A percentile compares a stretch with the other conserved stretches of the same genome.
Conservation (phyloP, 2,329 filamentous ascomycete species). For the Gaeumannomyces sp. region DNA sequence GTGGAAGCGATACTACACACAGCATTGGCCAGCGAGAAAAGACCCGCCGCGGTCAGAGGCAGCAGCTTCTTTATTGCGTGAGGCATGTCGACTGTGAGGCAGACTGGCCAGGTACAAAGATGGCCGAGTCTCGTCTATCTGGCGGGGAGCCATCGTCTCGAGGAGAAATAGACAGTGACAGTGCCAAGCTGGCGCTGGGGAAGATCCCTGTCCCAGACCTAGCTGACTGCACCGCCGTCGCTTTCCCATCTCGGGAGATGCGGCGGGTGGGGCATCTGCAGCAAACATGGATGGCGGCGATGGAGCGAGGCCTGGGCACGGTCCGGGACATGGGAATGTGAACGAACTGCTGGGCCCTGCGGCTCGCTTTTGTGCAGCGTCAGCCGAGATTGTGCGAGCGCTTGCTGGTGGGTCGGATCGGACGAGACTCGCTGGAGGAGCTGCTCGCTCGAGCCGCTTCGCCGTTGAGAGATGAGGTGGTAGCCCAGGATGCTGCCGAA, state of each 20-base stretch:
- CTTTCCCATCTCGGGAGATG: not conserved
- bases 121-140: too few species aligned
- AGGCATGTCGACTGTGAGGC: not conserved
- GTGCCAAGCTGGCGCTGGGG: not conserved
- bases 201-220: not conserved
- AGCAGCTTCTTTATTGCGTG: not conserved
- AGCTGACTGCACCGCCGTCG: not conserved
- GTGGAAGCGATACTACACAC: not conserved
- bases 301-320: not conserved
- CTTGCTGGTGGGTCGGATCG: too few species aligned
- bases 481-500: too few species aligned
- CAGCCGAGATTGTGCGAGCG: too few species aligned
- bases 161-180: not conserved
- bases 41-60: not conserved
- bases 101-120: too few species aligned
- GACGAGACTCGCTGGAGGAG: too few species aligned
- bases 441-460: too few species aligned
- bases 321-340: not conserved
- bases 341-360: not conserved
- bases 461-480: too few species aligned
- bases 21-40: not conserved
- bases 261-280: not conserved
- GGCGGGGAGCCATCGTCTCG: not conserved
- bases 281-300: not conserved
- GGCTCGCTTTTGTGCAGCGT: too few species aligned